Base-by-base conservation (phyloP, 2,329 filamentous ascomycete species). In the Epicoccum nigrum region DNA sequence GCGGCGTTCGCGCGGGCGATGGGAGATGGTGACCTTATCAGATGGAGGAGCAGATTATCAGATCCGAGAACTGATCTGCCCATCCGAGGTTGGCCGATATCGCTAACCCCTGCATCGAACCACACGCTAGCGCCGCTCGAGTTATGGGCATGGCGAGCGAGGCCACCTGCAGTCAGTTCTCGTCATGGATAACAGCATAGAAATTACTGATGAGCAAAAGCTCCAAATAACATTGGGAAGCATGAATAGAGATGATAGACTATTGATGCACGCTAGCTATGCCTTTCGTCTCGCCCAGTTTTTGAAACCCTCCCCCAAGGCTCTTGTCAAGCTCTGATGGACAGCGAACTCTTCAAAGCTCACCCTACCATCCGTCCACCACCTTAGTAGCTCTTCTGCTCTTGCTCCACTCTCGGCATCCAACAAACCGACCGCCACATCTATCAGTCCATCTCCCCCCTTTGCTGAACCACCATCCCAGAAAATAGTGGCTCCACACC, bases 401-500 rank as follows among this genome's bases (percentile, higher is more conserved):
- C 79, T 72, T 0, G 78, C 73, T 0, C 80, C 79, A 33, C 72
- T 70, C 0, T 69, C 62, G 0, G 75, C 65, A 43, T 77, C 68
- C 9, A 83, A 40, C 11, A 82, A 56, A 0, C 79, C 80, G 4
- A 78, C 60, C 0, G 77, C 74, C 0, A 82, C 55, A 48, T 82
- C 77, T 1, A 81, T 66, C 8, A 78, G 50, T 0, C 74, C 71
- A 0, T 72, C 64, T 5, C 75, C 66, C 4, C 70, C 65, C 25
- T 77, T 72, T 0, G 68, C 66, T 1, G 75, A 4, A 11, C 37
- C 35, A 11, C 52, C 48, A 20, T 33, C 73, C 58, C 78, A 82
- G 37, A 82, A 81, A 0, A 81, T 68, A 21, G 59, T 67, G 0
- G 80, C 78, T 0, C 77, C 78, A 59, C 80, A 82, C 3, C 51